Percentiles rank a stretch among this genome's conserved stretches.
Conservation (phyloP, 768 basidiomycete species). For the Hericium coralloides region DNA sequence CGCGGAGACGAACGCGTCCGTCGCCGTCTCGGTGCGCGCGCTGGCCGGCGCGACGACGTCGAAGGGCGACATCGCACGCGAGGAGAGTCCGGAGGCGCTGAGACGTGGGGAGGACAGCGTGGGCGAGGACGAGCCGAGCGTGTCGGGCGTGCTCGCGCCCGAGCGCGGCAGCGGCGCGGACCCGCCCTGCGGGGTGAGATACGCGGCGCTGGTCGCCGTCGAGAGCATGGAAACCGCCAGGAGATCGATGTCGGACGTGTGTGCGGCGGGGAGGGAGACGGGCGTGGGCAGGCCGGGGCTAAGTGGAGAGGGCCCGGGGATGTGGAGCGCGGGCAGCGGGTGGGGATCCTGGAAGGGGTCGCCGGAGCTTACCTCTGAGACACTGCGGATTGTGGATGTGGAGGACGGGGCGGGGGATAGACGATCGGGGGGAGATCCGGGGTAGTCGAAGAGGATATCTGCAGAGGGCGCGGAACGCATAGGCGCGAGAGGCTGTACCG, state of each 20-base stretch:
- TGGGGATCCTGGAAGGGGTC: background rate
- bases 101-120: background rate
- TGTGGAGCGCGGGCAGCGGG: background rate
- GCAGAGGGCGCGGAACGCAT: background rate
- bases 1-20: background rate
- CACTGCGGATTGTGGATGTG: background rate
- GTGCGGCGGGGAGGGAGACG: background rate
- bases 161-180: background rate
- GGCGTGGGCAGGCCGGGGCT: conserved; percentile 1
- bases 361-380: background rate
- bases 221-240: background rate
- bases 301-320: background rate
- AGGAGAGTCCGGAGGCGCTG: background rate
- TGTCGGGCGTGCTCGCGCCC: background rate
- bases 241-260: background rate
- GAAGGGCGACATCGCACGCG: background rate
- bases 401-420: background rate
- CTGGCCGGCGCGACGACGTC: background rate
- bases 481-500: background rate
- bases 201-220: background rate
- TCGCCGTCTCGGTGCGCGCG: background rate
- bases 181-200: background rate
- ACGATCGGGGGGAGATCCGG: background rate
- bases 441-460: background rate
- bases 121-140: background rate